These are phyloP conservation scores for Chlorella sp. DNA, from an alignment of 139 green algal species.

Conservation along the genomic window DNA sequence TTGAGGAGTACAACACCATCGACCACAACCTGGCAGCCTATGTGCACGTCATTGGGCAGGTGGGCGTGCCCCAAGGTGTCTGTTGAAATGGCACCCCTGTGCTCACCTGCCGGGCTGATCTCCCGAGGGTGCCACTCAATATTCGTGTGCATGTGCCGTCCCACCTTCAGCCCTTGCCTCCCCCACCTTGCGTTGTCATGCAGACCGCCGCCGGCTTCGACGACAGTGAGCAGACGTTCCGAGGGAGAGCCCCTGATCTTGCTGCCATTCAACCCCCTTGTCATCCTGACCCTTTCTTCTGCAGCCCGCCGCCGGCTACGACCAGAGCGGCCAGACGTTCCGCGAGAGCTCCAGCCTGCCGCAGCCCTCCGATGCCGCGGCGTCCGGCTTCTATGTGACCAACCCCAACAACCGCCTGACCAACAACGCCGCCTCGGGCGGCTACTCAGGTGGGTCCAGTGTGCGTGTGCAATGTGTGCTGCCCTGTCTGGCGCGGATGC, in stretches of 20 bases:
- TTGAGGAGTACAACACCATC: constrained; percentile 68
- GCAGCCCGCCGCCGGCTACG: constrained; percentile 33
- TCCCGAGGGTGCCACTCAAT: no score
- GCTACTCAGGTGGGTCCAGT: constrained; percentile 41
- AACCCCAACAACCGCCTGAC: constrained; percentile 65
- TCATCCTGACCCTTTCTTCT: neutral
- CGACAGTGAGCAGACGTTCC: no score
- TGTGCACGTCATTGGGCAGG: constrained; percentile 60
- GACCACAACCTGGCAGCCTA: constrained; percentile 64
- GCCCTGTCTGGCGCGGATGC: no score
- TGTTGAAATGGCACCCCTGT: no score
- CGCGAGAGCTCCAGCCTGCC: constrained; percentile 28
- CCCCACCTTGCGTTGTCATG: no score
- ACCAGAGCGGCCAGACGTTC: constrained; percentile 40
- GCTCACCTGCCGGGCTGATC: no score
- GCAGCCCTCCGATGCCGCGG: constrained; percentile 59
- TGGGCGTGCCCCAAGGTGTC: neutral
- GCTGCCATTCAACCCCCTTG: no score
- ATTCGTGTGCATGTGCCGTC: no score
- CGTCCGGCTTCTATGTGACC: constrained; percentile 62
- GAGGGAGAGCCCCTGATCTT: no score
- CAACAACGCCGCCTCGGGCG: constrained; percentile 65
- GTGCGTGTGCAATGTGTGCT: no score
- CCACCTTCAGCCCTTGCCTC: neutral
- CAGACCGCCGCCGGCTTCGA: no score